These are phyloP conservation scores for Ogataea allantospora DNA, from an alignment of 805 yeast species.

Conservation along the genomic window DNA sequence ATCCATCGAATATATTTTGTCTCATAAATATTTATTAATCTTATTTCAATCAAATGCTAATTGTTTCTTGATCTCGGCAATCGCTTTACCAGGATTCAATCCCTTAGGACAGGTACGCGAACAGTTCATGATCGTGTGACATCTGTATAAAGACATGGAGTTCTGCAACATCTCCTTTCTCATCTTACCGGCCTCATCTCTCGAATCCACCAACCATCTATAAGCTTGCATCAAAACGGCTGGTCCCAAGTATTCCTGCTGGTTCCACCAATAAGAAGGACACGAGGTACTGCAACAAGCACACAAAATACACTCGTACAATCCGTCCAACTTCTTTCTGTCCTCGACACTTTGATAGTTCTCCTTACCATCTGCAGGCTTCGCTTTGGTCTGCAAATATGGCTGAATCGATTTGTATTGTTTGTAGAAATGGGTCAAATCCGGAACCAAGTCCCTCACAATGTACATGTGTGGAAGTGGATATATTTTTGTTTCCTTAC, in stretches of 20 bases:
- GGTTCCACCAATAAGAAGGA: conserved; percentile 99
- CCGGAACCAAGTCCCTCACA: conserved; percentile 96
- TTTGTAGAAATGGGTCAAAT: conserved; percentile 94
- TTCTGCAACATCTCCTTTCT: conserved; percentile 92
- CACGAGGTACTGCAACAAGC: conserved; percentile 99
- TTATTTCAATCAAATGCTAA: conserved; percentile 66
- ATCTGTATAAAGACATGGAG: conserved; percentile 96
- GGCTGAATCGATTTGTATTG: conserved; percentile 99
- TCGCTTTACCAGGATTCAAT: conserved; percentile 95
- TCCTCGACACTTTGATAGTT: conserved; percentile 87
- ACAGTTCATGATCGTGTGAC: conserved; percentile 99
- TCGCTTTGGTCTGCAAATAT: conserved; percentile 73
- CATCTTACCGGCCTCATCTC: conserved; percentile 82
- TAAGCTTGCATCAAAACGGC: conserved; percentile 99
- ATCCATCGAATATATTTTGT: conserved; percentile 3
- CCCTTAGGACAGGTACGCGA: conserved; percentile 98
- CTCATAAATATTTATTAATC: conserved; percentile 6
- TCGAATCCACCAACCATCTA: conserved; percentile 97
- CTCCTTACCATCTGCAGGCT: conserved; percentile 90
- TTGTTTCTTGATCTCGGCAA: conserved; percentile 94
- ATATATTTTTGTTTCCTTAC: conserved; percentile 81
- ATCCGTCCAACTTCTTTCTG: conserved; percentile 93
- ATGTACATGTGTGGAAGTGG: conserved; percentile 98
- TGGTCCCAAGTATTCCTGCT: conserved; percentile 97
- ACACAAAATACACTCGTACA: conserved; percentile 96